Percentiles rank a stretch among this genome's conserved stretches.
These are phyloP conservation scores for Lentinula lateritia DNA, from an alignment of 768 basidiomycete genomes.

Conservation along the genomic window DNA sequence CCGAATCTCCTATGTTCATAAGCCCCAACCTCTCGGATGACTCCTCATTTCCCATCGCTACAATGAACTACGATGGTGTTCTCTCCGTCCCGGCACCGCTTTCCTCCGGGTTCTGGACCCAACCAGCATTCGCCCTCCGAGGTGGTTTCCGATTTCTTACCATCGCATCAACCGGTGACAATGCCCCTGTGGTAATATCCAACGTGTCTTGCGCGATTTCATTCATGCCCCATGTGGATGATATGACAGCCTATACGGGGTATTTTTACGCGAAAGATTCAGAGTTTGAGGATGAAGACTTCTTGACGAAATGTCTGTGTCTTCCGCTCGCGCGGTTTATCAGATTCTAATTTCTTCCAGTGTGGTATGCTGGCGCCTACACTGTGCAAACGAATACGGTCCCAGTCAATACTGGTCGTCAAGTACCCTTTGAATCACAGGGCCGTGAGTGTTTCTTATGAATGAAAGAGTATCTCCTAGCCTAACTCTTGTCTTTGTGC, in stretches of 20 bases:
- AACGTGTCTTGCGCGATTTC: slow-evolving; percentile 28
- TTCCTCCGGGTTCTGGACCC: slow-evolving; percentile 37
- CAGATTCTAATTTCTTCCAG: slow-evolving; percentile 16
- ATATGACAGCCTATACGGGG: slow-evolving; percentile 28
- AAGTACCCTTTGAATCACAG: slow-evolving; percentile 39
- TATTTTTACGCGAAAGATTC: slow-evolving; percentile 30
- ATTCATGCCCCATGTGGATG: slow-evolving; percentile 28
- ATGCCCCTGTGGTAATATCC: slow-evolving; percentile 18
- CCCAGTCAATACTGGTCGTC: slow-evolving; percentile 42
- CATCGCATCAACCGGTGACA: slow-evolving; percentile 17
- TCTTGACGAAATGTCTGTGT: slow-evolving; percentile 29
- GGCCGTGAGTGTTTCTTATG: slow-evolving; percentile 27
- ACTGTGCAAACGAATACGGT: slow-evolving; percentile 11
- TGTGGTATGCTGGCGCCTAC: slow-evolving; percentile 15
- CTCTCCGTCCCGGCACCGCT: slow-evolving; percentile 33
- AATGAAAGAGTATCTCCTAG: neutral
- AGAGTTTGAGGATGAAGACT: slow-evolving; percentile 23
- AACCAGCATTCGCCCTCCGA: slow-evolving; percentile 34
- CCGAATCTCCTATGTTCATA: slow-evolving; percentile 52
- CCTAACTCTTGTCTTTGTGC: neutral
- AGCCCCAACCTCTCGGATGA: slow-evolving; percentile 48
- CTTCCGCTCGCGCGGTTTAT: neutral
- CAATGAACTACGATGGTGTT: slow-evolving; percentile 37
- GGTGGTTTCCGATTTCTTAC: slow-evolving; percentile 23
- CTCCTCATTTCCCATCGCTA: slow-evolving; percentile 41